Evolutionary conservation across 441 rosid genomes (phyloP).

Genomic region (Monsonia emarginata): DNA sequence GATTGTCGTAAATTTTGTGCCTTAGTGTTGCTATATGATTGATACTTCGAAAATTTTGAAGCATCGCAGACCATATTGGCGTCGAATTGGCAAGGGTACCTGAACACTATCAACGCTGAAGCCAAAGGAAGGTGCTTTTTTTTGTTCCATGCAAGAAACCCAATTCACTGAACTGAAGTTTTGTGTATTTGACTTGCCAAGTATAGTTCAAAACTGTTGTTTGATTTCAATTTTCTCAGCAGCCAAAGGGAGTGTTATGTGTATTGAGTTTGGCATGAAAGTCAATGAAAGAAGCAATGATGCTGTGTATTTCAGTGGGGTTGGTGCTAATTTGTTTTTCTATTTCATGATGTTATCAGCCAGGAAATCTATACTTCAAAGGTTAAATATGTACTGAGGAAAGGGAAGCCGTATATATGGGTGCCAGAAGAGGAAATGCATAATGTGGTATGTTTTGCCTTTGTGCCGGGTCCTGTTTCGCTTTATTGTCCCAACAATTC

Average conservation of each 20-base stretch:
- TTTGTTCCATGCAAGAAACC: background rate
- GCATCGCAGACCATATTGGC: conserved; percentile 57
- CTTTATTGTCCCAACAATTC: background rate
- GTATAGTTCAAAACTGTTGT: background rate
- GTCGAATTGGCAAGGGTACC: conserved; percentile 72
- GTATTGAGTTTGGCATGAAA: background rate
- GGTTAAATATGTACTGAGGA: conserved; percentile 60
- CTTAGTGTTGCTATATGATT: background rate
- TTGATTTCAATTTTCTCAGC: background rate
- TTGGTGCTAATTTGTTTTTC: conserved; percentile 11
- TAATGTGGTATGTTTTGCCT: conserved; percentile 51
- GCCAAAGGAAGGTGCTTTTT: conserved; percentile 61
- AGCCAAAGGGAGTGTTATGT: background rate
- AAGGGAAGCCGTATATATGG: conserved; percentile 76
- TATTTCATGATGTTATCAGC: conserved; percentile 25
- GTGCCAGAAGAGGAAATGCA: conserved; percentile 68
- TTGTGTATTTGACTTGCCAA: background rate
- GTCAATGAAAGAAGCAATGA: background rate
- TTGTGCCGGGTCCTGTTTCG: background rate
- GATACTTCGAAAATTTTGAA: background rate
- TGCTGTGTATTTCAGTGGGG: conserved; percentile 6
- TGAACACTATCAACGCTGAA: conserved; percentile 73
- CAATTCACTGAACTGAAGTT: background rate
- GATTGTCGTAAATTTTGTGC: background rate
- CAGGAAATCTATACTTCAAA: conserved; percentile 64